phyloP scores from a whole-genome alignment of 768 basidiomycete genomes.

The Leucocoprinus leucothites region DNA sequence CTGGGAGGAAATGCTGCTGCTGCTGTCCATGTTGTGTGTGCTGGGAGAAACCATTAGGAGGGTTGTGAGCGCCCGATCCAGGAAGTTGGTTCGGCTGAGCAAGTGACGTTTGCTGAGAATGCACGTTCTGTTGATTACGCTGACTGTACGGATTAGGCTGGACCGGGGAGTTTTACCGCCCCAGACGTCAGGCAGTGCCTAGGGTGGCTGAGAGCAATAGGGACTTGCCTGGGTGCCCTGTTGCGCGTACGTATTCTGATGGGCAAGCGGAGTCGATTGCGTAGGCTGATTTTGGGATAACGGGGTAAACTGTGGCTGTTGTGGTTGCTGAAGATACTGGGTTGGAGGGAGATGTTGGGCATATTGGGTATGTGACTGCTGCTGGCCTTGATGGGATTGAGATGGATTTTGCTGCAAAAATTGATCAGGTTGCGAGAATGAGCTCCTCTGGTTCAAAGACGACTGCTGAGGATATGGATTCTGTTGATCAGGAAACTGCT shows the following conservation, averaged over 20 bases:
- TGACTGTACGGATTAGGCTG: slow-evolving; percentile 5
- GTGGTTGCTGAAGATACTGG: background rate
- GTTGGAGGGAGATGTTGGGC: background rate
- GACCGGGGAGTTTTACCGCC: background rate
- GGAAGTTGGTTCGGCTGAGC: slow-evolving; percentile 5
- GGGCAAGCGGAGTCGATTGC: background rate
- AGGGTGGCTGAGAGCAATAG: background rate
- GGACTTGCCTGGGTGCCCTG: background rate
- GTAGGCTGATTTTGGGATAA: background rate
- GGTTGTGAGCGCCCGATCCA: background rate
- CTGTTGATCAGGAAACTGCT: slow-evolving; percentile 1
- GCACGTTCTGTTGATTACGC: background rate
- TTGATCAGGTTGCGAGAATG: background rate
- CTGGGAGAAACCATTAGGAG: slow-evolving; percentile 5
- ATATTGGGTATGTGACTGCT: slow-evolving; percentile 1
- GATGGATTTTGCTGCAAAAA: background rate
- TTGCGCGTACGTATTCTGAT: background rate
- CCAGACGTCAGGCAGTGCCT: background rate
- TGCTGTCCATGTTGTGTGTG: background rate
- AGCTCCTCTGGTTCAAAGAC: background rate
- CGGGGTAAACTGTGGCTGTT: slow-evolving; percentile 2
- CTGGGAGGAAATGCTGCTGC: background rate
- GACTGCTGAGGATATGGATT: slow-evolving; percentile 1
- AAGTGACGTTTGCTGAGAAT: slow-evolving; percentile 2
- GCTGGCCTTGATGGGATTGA: background rate